Conservation (phyloP, 108 stramenopile species). For the Stephanodiscus triporus region DNA sequence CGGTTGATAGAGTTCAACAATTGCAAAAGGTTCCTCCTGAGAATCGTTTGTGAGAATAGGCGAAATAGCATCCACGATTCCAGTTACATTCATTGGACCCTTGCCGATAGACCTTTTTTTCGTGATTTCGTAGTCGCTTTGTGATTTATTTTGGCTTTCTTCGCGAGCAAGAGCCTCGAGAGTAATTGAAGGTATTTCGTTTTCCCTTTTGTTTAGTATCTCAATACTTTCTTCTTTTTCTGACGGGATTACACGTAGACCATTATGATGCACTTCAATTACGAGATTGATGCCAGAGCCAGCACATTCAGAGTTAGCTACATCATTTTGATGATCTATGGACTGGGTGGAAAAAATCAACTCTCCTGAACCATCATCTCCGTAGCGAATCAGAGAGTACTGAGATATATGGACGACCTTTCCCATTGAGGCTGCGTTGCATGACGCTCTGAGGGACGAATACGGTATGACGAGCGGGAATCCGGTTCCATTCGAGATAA, state of each 20-base stretch:
- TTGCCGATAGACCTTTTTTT: slow-evolving; percentile 32
- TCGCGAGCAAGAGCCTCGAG: slow-evolving; percentile 18
- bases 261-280: slow-evolving; percentile 27
- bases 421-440: slow-evolving; percentile 24
- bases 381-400: slow-evolving; percentile 38
- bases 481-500: slow-evolving; percentile 2
- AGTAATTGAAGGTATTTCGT: slow-evolving; percentile 2
- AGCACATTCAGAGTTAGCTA: background rate
- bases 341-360: slow-evolving; percentile 15
- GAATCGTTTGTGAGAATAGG: slow-evolving; percentile 66
- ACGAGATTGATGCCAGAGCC: slow-evolving; percentile 7
- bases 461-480: slow-evolving; percentile 34
- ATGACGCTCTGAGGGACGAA: slow-evolving; percentile 21
- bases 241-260: slow-evolving; percentile 8
- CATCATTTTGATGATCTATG: background rate
- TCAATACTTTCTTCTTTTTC: background rate
- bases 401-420: slow-evolving; percentile 22
- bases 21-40: slow-evolving; percentile 66
- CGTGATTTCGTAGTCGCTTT: slow-evolving; percentile 11
- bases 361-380: slow-evolving; percentile 21
- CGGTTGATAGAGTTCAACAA: slow-evolving; percentile 70
- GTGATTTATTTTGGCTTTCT: slow-evolving; percentile 14
- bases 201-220: background rate
- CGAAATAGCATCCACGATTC: slow-evolving; percentile 73
- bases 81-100: slow-evolving; percentile 39